phyloP scores from a whole-genome alignment of 78 protist species.

The Dictyostelium discoideum region dicty_2.7 NC_007090.3:2588001-2588500 shows the following conservation, averaged over 20 bases:
- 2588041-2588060: slow-evolving; percentile 52
- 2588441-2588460: background rate
- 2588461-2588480: background rate
- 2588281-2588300: background rate
- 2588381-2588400: background rate
- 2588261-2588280: slow-evolving; percentile 9
- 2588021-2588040: background rate
- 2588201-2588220: background rate
- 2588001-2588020: slow-evolving; percentile 4
- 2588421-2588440: background rate
- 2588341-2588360: no score
- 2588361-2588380: background rate
- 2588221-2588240: background rate
- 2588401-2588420: background rate
- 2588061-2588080: slow-evolving; percentile 32
- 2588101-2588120: slow-evolving; percentile 46
- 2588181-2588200: slow-evolving; percentile 28
- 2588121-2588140: slow-evolving; percentile 62
- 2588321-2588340: background rate
- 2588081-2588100: slow-evolving; percentile 48
- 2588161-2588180: slow-evolving; percentile 12
- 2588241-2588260: background rate
- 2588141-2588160: slow-evolving; percentile 1
- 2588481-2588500: background rate
- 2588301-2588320: background rate